These are phyloP conservation scores for Geotrichum siamense DNA, from an alignment of 1,139 yeast species.

Conservation along the genomic window DNA sequence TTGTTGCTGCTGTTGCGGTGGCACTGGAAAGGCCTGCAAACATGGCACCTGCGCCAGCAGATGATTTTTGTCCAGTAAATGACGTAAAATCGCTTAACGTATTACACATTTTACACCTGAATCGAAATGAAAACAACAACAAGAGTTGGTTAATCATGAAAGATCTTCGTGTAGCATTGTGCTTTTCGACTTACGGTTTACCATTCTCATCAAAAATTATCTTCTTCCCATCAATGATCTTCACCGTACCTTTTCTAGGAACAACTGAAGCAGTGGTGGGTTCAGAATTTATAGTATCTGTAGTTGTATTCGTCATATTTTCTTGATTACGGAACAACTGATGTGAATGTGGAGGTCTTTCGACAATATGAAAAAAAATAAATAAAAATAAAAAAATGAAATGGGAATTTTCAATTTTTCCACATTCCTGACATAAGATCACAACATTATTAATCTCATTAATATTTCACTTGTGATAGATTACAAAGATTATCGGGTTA, in stretches of 20 bases:
- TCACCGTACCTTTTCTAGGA: slow-evolving; percentile 17
- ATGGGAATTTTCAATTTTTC: too few relatives aligned
- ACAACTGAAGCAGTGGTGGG: neutral
- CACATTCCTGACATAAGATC: too few relatives aligned
- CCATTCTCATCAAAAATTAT: slow-evolving; percentile 82
- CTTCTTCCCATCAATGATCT: slow-evolving; percentile 46
- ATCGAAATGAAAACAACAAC: too few relatives aligned
- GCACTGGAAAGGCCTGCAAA: slow-evolving; percentile 21
- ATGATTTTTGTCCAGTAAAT: neutral
- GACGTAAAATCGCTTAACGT: slow-evolving; percentile 65
- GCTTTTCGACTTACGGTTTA: slow-evolving; percentile 58
- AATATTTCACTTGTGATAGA: too few relatives aligned
- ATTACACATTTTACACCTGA: slow-evolving; percentile 78
- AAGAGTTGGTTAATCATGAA: neutral
- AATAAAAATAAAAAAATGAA: too few relatives aligned
- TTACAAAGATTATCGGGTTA: too few relatives aligned
- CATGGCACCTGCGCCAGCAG: slow-evolving; percentile 18
- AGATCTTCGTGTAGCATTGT: neutral
- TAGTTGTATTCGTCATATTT: too few relatives aligned
- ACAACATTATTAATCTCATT: too few relatives aligned
- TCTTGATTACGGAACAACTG: too few relatives aligned
- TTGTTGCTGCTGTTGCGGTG: slow-evolving; percentile 17
- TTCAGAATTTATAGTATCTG: too few relatives aligned
- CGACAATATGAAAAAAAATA: too few relatives aligned
- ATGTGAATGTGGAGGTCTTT: too few relatives aligned